A percentile compares a stretch with the other conserved stretches of the same genome.
Evolutionary conservation across 495 filamentous ascomycete genomes (phyloP).

Genomic region (Corynascus novoguineensis): DNA sequence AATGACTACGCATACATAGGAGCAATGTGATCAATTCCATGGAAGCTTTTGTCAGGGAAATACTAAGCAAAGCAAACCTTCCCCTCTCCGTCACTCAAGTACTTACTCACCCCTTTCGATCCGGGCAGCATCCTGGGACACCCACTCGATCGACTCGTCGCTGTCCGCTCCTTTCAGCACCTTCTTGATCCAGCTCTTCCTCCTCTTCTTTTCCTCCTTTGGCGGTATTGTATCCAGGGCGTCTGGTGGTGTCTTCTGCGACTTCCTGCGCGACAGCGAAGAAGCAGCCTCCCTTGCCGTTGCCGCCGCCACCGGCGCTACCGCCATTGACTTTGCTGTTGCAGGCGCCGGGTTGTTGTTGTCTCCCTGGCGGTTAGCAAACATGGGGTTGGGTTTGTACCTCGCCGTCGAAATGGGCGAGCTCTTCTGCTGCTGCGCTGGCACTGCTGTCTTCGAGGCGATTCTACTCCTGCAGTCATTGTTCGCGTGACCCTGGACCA

Average conservation of each 20-base stretch:
- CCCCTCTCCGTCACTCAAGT: not conserved
- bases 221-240: too few species aligned
- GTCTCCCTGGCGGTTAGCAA: not conserved
- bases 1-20: too few species aligned
- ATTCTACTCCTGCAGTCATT: too few species aligned
- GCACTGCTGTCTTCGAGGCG: too few species aligned
- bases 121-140: not conserved
- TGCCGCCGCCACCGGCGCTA: not conserved
- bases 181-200: not conserved
- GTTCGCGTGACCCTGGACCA: too few species aligned
- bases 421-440: not conserved
- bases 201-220: not conserved
- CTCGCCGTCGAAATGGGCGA: not conserved
- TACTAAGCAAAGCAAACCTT: not conserved
- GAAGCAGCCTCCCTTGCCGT: too few species aligned
- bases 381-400: slow-evolving; percentile 9
- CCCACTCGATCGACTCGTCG: slow-evolving; percentile 1
- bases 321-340: not conserved
- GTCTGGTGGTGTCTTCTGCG: too few species aligned
- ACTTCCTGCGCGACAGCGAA: too few species aligned
- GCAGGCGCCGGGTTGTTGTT: not conserved
- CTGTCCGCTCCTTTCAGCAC: not conserved
- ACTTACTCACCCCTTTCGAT: slow-evolving; percentile 1
- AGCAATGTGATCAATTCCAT: too few species aligned
- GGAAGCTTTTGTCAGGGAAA: too few species aligned